These are phyloP conservation scores for Vinca minor DNA, from an alignment of 257 asterid genomes.

Conservation along the genomic window DNA sequence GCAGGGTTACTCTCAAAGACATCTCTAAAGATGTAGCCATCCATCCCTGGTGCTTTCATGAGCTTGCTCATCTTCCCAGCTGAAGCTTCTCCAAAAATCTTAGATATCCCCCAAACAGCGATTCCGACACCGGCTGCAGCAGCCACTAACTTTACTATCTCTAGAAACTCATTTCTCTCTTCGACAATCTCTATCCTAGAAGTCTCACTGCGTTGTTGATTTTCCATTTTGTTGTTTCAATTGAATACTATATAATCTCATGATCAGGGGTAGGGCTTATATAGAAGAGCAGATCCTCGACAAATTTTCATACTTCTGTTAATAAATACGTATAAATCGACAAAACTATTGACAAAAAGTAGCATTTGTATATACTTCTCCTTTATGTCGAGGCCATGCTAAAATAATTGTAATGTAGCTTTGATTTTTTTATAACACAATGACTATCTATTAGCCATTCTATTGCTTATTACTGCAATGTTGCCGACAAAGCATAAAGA, in stretches of 20 bases:
- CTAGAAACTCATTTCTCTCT: not conserved
- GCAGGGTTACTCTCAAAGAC: not conserved
- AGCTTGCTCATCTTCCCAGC: not conserved
- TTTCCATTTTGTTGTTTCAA: not conserved
- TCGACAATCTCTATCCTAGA: not conserved
- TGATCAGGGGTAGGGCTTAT: no score
- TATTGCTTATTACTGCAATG: no score
- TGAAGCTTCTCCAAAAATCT: not conserved
- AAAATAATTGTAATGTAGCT: not conserved
- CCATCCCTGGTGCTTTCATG: slow-evolving; percentile 16
- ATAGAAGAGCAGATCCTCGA: no score
- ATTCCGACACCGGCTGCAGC: not conserved
- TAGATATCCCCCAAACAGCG: not conserved
- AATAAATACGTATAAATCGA: no score
- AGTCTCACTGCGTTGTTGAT: not conserved
- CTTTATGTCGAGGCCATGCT: not conserved
- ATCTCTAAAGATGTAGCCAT: slow-evolving; percentile 5
- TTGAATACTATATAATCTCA: no score
- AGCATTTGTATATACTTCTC: no score
- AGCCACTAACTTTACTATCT: not conserved
- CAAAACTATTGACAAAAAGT: no score
- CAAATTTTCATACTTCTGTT: no score
- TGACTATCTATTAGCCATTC: not conserved
- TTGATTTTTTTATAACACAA: not conserved
- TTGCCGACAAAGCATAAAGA: no score